phyloP scores from a whole-genome alignment of 768 basidiomycete species.

The Pleurotus ostreatus region DNA sequence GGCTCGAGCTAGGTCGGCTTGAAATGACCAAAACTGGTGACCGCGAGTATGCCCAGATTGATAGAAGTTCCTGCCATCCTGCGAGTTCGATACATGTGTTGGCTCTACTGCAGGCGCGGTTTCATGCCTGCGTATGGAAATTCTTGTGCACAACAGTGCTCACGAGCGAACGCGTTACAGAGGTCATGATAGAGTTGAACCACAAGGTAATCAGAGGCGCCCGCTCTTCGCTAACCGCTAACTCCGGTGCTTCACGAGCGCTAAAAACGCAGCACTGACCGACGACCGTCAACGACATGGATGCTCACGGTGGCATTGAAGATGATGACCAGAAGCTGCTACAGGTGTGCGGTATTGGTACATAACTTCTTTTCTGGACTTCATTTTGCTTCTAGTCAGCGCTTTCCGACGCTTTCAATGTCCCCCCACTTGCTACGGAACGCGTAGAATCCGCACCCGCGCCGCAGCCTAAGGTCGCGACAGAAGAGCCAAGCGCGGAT shows the following conservation, averaged over 20 bases:
- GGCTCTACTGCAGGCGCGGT: too few species aligned
- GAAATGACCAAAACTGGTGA: too few species aligned
- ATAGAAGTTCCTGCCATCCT: too few species aligned
- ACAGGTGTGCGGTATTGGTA: not conserved
- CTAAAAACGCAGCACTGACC: not conserved
- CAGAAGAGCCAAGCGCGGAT: slow-evolving; percentile 5
- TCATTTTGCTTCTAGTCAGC: not conserved
- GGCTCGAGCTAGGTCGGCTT: too few species aligned
- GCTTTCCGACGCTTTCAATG: slow-evolving; percentile 5
- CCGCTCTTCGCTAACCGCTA: not conserved
- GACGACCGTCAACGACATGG: not conserved
- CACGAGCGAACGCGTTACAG: too few species aligned
- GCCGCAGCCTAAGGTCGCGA: not conserved
- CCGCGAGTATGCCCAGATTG: too few species aligned
- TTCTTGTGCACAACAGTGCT: too few species aligned
- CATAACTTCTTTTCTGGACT: not conserved
- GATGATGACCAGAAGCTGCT: not conserved
- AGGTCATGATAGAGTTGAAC: too few species aligned
- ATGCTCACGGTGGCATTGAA: not conserved
- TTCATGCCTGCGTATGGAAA: too few species aligned
- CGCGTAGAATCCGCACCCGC: not conserved
- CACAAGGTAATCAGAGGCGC: too few species aligned
- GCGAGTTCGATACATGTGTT: too few species aligned
- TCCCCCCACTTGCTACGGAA: not conserved
- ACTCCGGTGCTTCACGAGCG: not conserved